Evolutionary conservation across 768 basidiomycete genomes (phyloP), one percentile per base, ranked within the genome.

Genomic region (Amanita rimosa): DNA sequence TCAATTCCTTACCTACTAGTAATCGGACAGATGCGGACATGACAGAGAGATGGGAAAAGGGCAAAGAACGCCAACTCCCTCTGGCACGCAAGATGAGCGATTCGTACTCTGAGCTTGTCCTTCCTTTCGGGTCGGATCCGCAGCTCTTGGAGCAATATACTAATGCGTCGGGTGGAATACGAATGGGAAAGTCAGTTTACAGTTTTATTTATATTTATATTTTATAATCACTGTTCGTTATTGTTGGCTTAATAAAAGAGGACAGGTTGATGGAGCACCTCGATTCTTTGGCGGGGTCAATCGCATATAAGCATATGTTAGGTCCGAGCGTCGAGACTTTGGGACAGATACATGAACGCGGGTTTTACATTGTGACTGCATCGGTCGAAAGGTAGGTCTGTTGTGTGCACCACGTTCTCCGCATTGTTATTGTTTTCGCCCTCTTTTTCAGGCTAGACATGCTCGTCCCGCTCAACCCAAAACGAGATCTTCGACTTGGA

Each of bases 331-430:
- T 78, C n/a, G 63, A 73, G 53, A 73, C 70, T 1, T 62, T 81
- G 3, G 76, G 76, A 35, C 66, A 67, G 45, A 67, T 85, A 3
- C 66, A 77, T 17, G 74, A 83, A 44, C 71, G 74, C 21, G 85
- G 84, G 1, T 81, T 88, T 55, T 91, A 90, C 54, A 75, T 91
- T 54, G 88, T 89, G 10, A 91, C 89, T 2, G 89, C 88, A 31
- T 78, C 81, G 5, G 88, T 88, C 2, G 87, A 93, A 57, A 67
- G 87, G 83, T 78, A 67, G 87, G 83, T 78, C 9, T 10, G 33
- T 24, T 29, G 29, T 10, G 49, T 27, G 64, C 42, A 8, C 16
- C 7, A 37, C n/a, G n/a, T n/a, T n/a, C n/a, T n/a, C n/a, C n/a
- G n/a, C n/a, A n/a, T n/a, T 46, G 10, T 34, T 37, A n/a, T 35